Base-by-base conservation (phyloP, 2,329 filamentous ascomycete species). In the Teratosphaeria gauchensis region DNA sequence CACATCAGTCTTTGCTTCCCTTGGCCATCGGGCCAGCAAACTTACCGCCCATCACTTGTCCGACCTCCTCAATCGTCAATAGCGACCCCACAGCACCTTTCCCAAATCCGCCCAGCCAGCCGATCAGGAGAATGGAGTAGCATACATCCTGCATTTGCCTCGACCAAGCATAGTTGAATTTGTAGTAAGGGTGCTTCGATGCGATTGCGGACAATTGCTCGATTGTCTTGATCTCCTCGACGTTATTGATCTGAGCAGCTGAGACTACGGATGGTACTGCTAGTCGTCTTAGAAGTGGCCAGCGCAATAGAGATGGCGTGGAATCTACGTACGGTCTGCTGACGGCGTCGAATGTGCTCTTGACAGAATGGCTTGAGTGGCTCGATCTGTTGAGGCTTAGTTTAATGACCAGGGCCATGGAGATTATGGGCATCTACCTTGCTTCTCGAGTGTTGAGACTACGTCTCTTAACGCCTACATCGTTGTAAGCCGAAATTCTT, bases 161-260 rank as follows among this genome's bases (percentile, higher is more conserved):
- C 31, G 85, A 83, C 94, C 94, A 99, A 72, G 90, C 84, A 58
- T 80, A 78, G 75, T 96, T 96, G 78, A 95, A 96, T 82, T 96
- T 96, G 84, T 97, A 99, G 80, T 97, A 99, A 0, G 94, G 92
- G 69, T 95, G 87, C 72, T 89, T 82, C 30, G 90, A 92, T 1
- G 92, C 90, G 57, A 89, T 82, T 57, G 80, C 76, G 61, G 84
- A 82, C 52, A 99, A 83, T 65, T 86, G 84, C 59, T 78, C 76
- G 53, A 96, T 82, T 52, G 86, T 87, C 54, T 84, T 78, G 58
- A 89, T 82, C 72, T 95, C 85, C 38, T 88, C 82, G 63, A 82
- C 78, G 71, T 97, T 88, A 59, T 83, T 82, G 61, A 78, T 76
- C 61, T 90, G 83, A 1, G 90, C 86, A 11, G 42, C n/a, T 48